phyloP scores from a whole-genome alignment of 1,284 basidiomycete genomes.

The Coniferiporia sulphurascens region DNA sequence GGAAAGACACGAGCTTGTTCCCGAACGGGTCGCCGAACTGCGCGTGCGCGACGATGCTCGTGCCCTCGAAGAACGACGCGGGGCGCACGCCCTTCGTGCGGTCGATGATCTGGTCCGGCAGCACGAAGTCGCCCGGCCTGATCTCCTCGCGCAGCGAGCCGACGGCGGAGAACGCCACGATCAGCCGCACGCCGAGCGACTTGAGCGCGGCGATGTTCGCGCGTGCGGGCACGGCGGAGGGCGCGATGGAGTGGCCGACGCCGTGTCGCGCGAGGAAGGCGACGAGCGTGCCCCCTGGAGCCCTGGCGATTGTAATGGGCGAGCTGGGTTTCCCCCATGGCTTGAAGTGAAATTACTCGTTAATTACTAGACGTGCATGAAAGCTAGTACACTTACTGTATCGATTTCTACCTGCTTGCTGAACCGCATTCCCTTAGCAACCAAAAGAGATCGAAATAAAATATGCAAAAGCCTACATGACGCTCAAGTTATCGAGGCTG shows the following conservation, averaged over 20 bases:
- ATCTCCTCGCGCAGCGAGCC: constrained; percentile 96
- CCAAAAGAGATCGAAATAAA: neutral
- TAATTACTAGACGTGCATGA: neutral
- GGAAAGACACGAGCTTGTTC: constrained; percentile 59
- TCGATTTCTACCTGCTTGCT: constrained; percentile 69
- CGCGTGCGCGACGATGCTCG: constrained; percentile 84
- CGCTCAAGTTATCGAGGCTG: constrained; percentile 83
- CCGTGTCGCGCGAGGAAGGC: constrained; percentile 96
- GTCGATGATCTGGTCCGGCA: constrained; percentile 95
- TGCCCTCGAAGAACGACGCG: constrained; percentile 82
- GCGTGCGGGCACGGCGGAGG: constrained; percentile 75
- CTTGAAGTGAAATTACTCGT: constrained; percentile 34
- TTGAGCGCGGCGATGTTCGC: constrained; percentile 98
- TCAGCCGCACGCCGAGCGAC: constrained; percentile 81
- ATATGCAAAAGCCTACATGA: constrained; percentile 53
- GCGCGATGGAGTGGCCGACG: constrained; percentile 65
- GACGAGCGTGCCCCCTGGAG: constrained; percentile 73
- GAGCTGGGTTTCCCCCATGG: constrained; percentile 95
- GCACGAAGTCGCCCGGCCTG: constrained; percentile 82
- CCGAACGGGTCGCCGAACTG: constrained; percentile 92
- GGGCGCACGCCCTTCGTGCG: constrained; percentile 90
- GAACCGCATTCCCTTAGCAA: constrained; percentile 8
- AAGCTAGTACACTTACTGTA: constrained; percentile 43
- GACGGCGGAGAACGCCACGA: constrained; percentile 94
- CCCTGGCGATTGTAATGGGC: constrained; percentile 82